Conservation (phyloP, 164 flowering plant species). For the Liriodendron chinense region DNA sequence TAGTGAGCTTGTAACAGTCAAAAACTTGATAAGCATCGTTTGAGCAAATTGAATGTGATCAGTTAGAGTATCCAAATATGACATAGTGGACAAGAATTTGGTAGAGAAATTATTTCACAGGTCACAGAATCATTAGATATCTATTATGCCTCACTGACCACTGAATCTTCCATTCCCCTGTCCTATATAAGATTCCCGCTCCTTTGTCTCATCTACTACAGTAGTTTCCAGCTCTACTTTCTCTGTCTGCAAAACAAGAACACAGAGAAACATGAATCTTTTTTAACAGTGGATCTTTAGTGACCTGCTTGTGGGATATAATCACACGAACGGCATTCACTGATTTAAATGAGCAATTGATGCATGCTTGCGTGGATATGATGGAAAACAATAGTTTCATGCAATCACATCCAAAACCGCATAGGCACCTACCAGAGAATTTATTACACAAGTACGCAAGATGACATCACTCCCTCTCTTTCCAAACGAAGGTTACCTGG, state of each 20-base stretch:
- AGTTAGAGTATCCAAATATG: neutral
- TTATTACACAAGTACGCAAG: neutral
- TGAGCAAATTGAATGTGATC: neutral
- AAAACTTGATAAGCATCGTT: neutral
- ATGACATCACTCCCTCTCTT: neutral
- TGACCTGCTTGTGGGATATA: neutral
- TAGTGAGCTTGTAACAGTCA: neutral
- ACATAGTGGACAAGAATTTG: neutral
- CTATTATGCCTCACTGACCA: slow-evolving; percentile 50
- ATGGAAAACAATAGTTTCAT: neutral
- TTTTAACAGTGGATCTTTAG: neutral
- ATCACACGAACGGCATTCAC: neutral
- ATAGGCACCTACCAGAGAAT: neutral
- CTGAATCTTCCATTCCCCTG: slow-evolving; percentile 88
- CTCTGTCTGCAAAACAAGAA: slow-evolving; percentile 65
- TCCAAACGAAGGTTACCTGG: no score
- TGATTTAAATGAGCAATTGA: neutral
- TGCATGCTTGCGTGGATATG: neutral
- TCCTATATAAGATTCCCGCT: slow-evolving; percentile 76
- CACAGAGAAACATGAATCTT: neutral
- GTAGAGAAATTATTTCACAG: neutral
- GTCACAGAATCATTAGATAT: neutral
- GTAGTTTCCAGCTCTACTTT: slow-evolving; percentile 96
- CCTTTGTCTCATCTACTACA: slow-evolving; percentile 97
- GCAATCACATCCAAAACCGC: neutral